These are phyloP conservation scores for Hapsidospora chrysogenum DNA, from an alignment of 495 filamentous ascomycete genomes.

Conservation along the genomic window DNA sequence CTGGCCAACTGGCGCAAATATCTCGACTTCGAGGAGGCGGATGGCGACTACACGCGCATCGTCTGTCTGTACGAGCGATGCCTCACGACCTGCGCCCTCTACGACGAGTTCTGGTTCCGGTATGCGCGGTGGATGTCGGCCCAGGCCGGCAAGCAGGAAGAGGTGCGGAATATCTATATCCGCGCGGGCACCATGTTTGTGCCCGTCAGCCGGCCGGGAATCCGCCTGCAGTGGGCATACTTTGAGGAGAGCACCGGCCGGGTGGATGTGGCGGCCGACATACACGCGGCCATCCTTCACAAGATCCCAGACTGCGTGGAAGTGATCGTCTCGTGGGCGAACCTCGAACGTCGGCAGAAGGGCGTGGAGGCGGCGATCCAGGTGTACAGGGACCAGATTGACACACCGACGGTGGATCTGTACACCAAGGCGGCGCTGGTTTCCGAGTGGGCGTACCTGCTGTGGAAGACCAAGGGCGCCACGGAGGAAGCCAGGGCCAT, in stretches of 20 bases:
- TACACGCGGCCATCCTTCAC: conserved; percentile 63
- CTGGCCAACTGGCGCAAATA: conserved; percentile 93
- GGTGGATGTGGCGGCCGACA: conserved; percentile 61
- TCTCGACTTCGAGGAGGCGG: conserved; percentile 85
- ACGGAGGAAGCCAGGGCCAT: conserved; percentile 73
- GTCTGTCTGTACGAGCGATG: conserved; percentile 88
- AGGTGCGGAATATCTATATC: conserved; percentile 86
- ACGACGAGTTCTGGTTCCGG: conserved; percentile 94
- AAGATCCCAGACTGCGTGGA: conserved; percentile 60
- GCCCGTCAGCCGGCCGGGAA: conserved; percentile 62
- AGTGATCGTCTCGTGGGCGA: conserved; percentile 77
- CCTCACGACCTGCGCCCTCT: conserved; percentile 79
- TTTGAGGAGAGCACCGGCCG: conserved; percentile 79
- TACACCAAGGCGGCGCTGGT: conserved; percentile 76
- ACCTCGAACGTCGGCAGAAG: conserved; percentile 66
- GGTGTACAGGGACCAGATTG: conserved; percentile 66
- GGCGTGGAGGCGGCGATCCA: conserved; percentile 79
- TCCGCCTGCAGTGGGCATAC: conserved; percentile 80
- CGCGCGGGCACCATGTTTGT: conserved; percentile 71
- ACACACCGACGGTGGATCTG: conserved; percentile 51
- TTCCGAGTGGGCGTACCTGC: conserved; percentile 71
- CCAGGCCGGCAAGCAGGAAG: conserved; percentile 68
- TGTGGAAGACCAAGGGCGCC: conserved; percentile 84
- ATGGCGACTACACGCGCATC: conserved; percentile 58
- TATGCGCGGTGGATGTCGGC: conserved; percentile 95